These are phyloP conservation scores for Baorangia bicolor DNA, from an alignment of 768 basidiomycete genomes.

Conservation along the genomic window DNA sequence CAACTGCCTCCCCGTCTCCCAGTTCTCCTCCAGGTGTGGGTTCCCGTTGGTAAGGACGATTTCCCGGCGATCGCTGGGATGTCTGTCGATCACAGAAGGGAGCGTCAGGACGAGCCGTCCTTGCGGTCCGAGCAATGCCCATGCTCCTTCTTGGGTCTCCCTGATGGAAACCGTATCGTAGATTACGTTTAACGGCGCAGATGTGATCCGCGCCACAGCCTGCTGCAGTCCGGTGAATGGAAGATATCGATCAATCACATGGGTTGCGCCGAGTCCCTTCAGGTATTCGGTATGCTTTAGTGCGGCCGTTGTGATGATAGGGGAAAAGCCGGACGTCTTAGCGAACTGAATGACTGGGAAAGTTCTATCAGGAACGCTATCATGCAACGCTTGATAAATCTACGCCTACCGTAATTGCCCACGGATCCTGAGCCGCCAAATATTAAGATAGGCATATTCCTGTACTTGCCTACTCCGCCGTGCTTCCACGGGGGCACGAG, in stretches of 20 bases:
- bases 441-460: slow-evolving; percentile 44
- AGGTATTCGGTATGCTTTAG: slow-evolving; percentile 38
- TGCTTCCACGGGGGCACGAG: slow-evolving; percentile 40
- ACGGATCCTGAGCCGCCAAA: slow-evolving; percentile 50
- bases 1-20: slow-evolving; percentile 32
- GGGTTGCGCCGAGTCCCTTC: slow-evolving; percentile 32
- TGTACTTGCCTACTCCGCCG: slow-evolving; percentile 40
- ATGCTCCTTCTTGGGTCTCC: slow-evolving; percentile 40
- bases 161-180: slow-evolving; percentile 39
- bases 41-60: slow-evolving; percentile 34
- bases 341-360: slow-evolving; percentile 39
- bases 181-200: slow-evolving; percentile 34
- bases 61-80: slow-evolving; percentile 26
- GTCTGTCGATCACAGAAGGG: slow-evolving; percentile 32
- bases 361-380: slow-evolving; percentile 12
- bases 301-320: slow-evolving; percentile 35
- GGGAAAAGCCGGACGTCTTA: slow-evolving; percentile 41
- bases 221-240: slow-evolving; percentile 31
- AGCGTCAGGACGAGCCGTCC: slow-evolving; percentile 38
- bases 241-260: slow-evolving; percentile 35
- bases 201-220: slow-evolving; percentile 38
- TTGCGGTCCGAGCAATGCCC: slow-evolving; percentile 36
- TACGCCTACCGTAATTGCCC: slow-evolving; percentile 46
- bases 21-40: slow-evolving; percentile 34
- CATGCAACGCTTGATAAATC: slow-evolving; percentile 5